These are phyloP conservation scores for Omphalotus guepiniiformis DNA, from an alignment of 768 basidiomycete genomes.

Conservation along the genomic window DNA sequence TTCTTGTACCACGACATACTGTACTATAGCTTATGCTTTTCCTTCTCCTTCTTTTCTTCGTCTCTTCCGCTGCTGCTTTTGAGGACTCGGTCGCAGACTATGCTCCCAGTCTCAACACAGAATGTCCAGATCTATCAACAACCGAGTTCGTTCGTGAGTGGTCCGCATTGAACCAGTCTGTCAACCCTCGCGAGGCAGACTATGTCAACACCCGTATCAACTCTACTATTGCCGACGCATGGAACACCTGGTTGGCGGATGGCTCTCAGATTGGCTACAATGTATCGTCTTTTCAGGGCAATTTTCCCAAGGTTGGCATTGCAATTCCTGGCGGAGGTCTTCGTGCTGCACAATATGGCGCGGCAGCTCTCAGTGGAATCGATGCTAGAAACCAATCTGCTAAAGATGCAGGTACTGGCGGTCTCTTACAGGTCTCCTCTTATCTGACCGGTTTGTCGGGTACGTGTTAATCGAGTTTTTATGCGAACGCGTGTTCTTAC, in stretches of 20 bases:
- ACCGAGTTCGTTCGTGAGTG: constrained; percentile 48
- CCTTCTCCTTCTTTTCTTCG: not conserved
- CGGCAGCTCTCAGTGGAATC: constrained; percentile 51
- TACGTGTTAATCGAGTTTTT: constrained; percentile 19
- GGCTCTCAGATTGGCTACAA: constrained; percentile 50
- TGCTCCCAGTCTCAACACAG: constrained; percentile 43
- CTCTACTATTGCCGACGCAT: constrained; percentile 40
- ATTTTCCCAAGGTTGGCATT: constrained; percentile 52
- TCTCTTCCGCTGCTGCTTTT: constrained; percentile 5
- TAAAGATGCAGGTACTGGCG: constrained; percentile 57
- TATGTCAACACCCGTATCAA: constrained; percentile 44
- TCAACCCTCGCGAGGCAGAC: constrained; percentile 43
- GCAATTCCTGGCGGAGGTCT: constrained; percentile 72
- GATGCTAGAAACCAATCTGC: constrained; percentile 60
- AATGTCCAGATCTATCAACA: constrained; percentile 48
- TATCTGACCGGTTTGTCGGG: constrained; percentile 69
- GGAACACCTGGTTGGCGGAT: constrained; percentile 58
- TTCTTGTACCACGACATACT: not conserved
- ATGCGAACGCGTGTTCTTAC: not conserved
- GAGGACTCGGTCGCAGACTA: constrained; percentile 41
- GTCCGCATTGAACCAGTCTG: constrained; percentile 43
- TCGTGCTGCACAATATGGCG: constrained; percentile 63
- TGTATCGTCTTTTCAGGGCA: constrained; percentile 33
- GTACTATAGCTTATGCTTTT: not conserved
- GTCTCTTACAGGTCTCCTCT: constrained; percentile 64